Base-by-base conservation (phyloP, 2,329 filamentous ascomycete genomes). In the Ascosphaera aggregata region DNA sequence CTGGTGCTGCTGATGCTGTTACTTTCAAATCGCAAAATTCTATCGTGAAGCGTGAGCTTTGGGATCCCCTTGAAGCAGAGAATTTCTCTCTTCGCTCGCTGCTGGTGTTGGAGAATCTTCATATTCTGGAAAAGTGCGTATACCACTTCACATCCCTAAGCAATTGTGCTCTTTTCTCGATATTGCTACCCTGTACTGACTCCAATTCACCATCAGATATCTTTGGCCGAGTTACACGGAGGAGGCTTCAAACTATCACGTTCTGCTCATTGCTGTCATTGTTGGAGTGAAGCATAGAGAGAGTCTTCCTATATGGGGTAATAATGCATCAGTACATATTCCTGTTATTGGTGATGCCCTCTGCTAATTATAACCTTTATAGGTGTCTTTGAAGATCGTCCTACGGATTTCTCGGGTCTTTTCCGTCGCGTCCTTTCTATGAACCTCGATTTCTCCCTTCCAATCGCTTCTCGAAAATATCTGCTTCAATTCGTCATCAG, bases 211-310 rank as follows among this genome's bases (percentile, higher is more conserved):
- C n/a, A 37, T 42, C 43, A 80, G 81, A 52, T 95, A 92, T 53
- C 67, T 98, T 19, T 98, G 89, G 89, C 89, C 89, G 36, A 81
- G 79, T 39, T 98, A 91, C 54, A 74, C 70, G 9, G 80, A 92
- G 45, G 75, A 89, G 49, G 73, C 82, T 3, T 92, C 86, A 22
- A 91, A 98, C 55, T 76, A 84, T 51, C 86, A 98, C 55, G 77
- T 94, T 40, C 64, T 95, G 24, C 65, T 98, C 44, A 73, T 95
- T 50, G 79, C 79, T 13, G 59, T 94, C 44, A 75, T 98, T 49
- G 70, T 80, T 45, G 92, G 86, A 55, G 75, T 85, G 42, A 95
- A 94, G 63, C 72, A 77, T 51, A 73, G 81, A 47, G 86, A 95
- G 54, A 76, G 79, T 51, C 64, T 95, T 40, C 74, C 82, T 49